phyloP scores from a whole-genome alignment of 148 eudicot genomes.

The Oxyria digyna region DNA sequence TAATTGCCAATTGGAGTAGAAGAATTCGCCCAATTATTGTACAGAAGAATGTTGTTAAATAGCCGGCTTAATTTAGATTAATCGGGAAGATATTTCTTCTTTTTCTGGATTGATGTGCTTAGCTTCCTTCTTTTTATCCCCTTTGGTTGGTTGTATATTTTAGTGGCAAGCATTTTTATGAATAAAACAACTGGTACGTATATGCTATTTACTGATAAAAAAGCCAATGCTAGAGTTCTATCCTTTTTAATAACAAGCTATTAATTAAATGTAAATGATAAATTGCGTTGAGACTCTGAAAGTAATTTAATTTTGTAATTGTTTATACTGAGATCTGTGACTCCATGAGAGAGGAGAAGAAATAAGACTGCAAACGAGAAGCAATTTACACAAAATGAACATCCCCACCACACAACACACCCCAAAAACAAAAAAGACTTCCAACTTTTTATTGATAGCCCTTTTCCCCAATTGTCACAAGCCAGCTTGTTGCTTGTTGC shows the following conservation, averaged over 20 bases:
- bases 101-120: neutral
- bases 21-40: neutral
- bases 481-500: neutral
- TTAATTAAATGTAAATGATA: too few relatives aligned
- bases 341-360: neutral
- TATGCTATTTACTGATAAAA: neutral
- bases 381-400: neutral
- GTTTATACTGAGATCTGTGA: conserved; percentile 7
- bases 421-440: neutral
- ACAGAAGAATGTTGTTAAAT: conserved; percentile 2
- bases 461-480: neutral
- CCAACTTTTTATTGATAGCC: conserved; percentile 1
- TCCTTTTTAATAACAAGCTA: too few relatives aligned
- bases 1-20: neutral
- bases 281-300: too few relatives aligned
- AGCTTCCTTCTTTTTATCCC: too few relatives aligned
- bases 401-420: too few relatives aligned
- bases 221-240: neutral
- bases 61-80: neutral
- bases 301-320: neutral
- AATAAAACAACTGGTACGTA: neutral
- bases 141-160: neutral
- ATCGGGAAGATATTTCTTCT: neutral
- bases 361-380: neutral
- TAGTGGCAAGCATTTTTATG: neutral